Evolutionary conservation across 2,329 filamentous ascomycete species (phyloP).

Genomic region (Talaromyces sp.): DNA sequence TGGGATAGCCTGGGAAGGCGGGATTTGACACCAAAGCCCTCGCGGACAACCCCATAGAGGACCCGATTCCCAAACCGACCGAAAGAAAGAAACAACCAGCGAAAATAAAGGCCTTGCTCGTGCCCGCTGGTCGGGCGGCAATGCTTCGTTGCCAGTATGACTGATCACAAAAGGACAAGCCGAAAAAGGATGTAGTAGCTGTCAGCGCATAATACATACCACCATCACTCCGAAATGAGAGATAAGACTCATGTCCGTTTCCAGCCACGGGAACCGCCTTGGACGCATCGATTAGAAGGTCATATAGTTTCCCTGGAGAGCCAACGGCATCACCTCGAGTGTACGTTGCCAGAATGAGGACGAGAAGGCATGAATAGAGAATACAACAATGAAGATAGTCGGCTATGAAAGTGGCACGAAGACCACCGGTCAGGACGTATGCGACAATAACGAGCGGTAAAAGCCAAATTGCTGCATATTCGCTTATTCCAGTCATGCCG

Average conservation of each 20-base stretch:
- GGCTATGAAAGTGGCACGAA: slow-evolving; percentile 42
- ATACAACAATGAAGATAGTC: slow-evolving; percentile 45
- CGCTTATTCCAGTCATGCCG: slow-evolving; percentile 42
- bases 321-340: slow-evolving; percentile 30
- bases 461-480: slow-evolving; percentile 42
- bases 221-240: slow-evolving; percentile 36
- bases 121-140: slow-evolving; percentile 41
- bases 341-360: slow-evolving; percentile 31
- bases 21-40: slow-evolving; percentile 46
- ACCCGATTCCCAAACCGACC: slow-evolving; percentile 45
- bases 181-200: slow-evolving; percentile 38
- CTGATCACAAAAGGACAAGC: slow-evolving; percentile 40
- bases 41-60: slow-evolving; percentile 45
- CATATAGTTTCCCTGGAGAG: slow-evolving; percentile 35
- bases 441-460: slow-evolving; percentile 40
- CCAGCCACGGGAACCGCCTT: slow-evolving; percentile 31
- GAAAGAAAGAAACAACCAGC: slow-evolving; percentile 36
- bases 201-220: slow-evolving; percentile 40
- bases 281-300: slow-evolving; percentile 35
- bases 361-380: slow-evolving; percentile 30
- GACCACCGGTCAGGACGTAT: slow-evolving; percentile 42
- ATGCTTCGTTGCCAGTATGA: slow-evolving; percentile 48
- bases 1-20: slow-evolving; percentile 53
- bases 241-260: slow-evolving; percentile 34
- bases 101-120: slow-evolving; percentile 42